Evolutionary conservation across 176 grass and related monocot species (phyloP).

Genomic region (Carex pumila): DNA sequence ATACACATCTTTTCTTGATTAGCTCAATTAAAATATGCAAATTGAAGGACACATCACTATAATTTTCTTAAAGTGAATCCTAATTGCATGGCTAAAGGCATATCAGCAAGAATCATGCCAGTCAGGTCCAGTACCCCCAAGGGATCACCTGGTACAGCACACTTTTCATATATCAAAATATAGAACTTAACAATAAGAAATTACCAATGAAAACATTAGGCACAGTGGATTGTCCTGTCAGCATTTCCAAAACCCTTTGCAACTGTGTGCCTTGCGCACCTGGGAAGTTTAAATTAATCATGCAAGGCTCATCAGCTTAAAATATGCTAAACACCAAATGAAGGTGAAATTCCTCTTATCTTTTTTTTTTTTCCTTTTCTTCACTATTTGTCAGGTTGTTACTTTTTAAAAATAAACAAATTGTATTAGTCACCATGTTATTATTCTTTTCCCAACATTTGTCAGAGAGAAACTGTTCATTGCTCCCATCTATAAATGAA

Average conservation of each 20-base stretch:
- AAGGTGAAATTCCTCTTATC: not conserved
- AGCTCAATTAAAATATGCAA: not conserved
- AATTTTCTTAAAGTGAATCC: not conserved
- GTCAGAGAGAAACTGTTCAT: not conserved
- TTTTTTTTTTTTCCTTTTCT: not conserved
- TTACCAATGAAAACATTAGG: constrained; percentile 90
- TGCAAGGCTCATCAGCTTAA: not conserved
- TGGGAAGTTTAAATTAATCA: constrained; percentile 26
- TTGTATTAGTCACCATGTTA: not conserved
- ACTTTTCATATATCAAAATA: not conserved
- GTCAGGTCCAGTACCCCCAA: not conserved
- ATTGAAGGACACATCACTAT: not conserved
- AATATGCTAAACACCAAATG: not conserved
- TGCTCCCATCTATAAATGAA: not conserved
- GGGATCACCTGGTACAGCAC: not conserved
- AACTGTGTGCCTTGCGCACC: constrained; percentile 75
- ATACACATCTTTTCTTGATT: not conserved
- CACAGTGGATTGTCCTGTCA: constrained; percentile 83
- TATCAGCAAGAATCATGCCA: not conserved
- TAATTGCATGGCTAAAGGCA: not conserved
- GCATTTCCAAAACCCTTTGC: constrained; percentile 76
- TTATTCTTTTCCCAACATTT: not conserved
- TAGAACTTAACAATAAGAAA: not conserved
- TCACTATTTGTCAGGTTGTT: not conserved
- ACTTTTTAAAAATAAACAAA: not conserved